phyloP scores from a whole-genome alignment of 2,329 filamentous ascomycete genomes.

The Penicillium sp. region DNA sequence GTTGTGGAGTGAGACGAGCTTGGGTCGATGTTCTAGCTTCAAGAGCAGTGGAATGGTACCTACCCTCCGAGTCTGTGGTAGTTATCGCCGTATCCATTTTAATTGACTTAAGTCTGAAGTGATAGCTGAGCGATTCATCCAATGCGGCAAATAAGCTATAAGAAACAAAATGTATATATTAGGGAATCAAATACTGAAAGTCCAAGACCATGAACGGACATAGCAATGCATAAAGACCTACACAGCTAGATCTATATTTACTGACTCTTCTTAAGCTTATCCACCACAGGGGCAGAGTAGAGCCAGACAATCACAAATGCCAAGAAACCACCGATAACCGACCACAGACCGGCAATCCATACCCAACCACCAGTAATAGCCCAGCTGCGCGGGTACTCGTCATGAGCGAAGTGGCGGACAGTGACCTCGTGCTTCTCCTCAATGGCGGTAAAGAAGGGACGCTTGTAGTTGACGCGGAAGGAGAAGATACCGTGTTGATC shows the following conservation, averaged over 20 bases:
- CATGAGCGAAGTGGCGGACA: slow-evolving; percentile 92
- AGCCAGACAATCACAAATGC: slow-evolving; percentile 85
- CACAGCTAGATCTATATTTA: slow-evolving; percentile 16
- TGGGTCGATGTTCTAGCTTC: too few relatives aligned
- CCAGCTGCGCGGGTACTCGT: slow-evolving; percentile 91
- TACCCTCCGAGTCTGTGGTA: too few relatives aligned
- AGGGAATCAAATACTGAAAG: slow-evolving; percentile 10
- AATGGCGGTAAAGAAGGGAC: slow-evolving; percentile 81
- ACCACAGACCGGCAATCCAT: slow-evolving; percentile 84
- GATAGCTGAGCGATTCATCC: too few relatives aligned
- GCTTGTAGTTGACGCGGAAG: slow-evolving; percentile 95
- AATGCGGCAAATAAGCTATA: not conserved
- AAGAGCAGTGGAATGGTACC: too few relatives aligned
- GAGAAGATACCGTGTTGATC: slow-evolving; percentile 99
- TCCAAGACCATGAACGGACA: slow-evolving; percentile 24
- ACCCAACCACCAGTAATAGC: slow-evolving; percentile 88
- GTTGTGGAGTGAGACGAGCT: too few relatives aligned
- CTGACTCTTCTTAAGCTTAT: slow-evolving; percentile 50
- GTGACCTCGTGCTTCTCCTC: slow-evolving; percentile 95
- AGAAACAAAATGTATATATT: not conserved
- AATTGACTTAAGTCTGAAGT: too few relatives aligned
- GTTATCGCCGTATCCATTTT: too few relatives aligned
- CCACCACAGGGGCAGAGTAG: slow-evolving; percentile 59
- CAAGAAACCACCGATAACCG: slow-evolving; percentile 79
- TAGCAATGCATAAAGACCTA: slow-evolving; percentile 22